Conservation (phyloP, 2,329 filamentous ascomycete species). For the Fusarium drepaniforme region DNA sequence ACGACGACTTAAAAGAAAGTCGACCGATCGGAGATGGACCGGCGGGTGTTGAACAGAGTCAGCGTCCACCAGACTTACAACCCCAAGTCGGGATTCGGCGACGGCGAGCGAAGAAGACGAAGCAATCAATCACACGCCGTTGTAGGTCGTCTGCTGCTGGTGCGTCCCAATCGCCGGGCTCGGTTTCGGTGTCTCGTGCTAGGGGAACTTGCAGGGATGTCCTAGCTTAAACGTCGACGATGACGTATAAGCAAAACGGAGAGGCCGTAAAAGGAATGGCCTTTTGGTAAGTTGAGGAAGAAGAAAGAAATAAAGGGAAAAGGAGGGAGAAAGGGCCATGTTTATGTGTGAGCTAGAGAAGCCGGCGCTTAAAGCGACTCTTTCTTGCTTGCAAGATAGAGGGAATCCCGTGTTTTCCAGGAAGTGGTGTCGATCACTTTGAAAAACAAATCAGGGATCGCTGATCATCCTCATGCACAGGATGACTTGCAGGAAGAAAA, state of each 20-base stretch:
- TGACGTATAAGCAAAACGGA: constrained; percentile 22
- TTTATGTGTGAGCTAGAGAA: neutral
- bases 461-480: constrained; percentile 1
- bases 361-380: neutral
- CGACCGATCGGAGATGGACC: neutral
- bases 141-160: neutral
- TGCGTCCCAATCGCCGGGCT: constrained; percentile 13
- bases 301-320: neutral
- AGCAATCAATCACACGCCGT: constrained; percentile 17
- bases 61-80: constrained; percentile 9
- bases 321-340: neutral
- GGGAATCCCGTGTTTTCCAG: neutral
- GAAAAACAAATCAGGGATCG: constrained; percentile 3
- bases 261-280: neutral
- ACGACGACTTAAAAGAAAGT: neutral
- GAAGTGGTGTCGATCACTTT: constrained; percentile 1
- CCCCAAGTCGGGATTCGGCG: constrained; percentile 6
- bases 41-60: neutral
- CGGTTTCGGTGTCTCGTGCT: constrained; percentile 26
- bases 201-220: constrained; percentile 21
- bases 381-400: neutral
- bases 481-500: neutral
- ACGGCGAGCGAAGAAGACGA: neutral
- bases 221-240: constrained; percentile 11
- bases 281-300: neutral